Evolutionary conservation across 768 basidiomycete genomes (phyloP).

Genomic region (Cystobasidium onofrii): DNA sequence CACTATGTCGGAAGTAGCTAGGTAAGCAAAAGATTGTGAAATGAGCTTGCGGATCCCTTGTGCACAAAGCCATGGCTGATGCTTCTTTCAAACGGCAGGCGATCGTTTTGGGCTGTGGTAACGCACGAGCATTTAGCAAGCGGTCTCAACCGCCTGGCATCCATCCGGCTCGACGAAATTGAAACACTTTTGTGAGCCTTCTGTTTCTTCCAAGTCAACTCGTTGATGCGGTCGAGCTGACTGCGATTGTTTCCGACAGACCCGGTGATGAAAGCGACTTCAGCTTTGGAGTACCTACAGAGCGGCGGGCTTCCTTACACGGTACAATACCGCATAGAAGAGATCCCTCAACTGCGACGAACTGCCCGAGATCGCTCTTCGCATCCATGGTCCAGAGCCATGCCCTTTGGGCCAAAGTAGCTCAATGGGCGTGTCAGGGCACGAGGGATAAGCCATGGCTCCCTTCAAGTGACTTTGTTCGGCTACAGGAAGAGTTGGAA

Average conservation of each 20-base stretch:
- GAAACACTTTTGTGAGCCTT: not conserved
- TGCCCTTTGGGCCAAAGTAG: constrained; percentile 13
- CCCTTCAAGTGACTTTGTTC: not conserved
- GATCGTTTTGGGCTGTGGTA: not conserved
- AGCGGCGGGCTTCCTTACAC: not conserved
- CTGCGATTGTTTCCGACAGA: too few relatives aligned
- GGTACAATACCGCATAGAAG: not conserved
- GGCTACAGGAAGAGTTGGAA: constrained; percentile 1
- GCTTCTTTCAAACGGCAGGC: not conserved
- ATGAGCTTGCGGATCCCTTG: not conserved
- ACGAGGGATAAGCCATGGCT: constrained; percentile 2
- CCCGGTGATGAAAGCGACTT: constrained; percentile 14
- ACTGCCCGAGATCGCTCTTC: not conserved
- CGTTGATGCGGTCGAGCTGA: too few relatives aligned
- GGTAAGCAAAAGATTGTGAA: too few relatives aligned
- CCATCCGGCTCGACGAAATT: not conserved
- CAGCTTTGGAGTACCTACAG: not conserved
- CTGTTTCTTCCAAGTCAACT: too few relatives aligned
- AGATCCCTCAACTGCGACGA: not conserved
- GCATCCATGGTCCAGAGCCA: constrained; percentile 3
- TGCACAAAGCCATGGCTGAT: not conserved
- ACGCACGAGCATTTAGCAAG: constrained; percentile 21
- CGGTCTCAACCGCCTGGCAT: constrained; percentile 6
- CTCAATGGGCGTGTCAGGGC: constrained; percentile 10
- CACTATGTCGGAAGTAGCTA: constrained; percentile 7